phyloP scores from a whole-genome alignment of 202 grass and related monocot genomes.

The Setaria italica region DNA sequence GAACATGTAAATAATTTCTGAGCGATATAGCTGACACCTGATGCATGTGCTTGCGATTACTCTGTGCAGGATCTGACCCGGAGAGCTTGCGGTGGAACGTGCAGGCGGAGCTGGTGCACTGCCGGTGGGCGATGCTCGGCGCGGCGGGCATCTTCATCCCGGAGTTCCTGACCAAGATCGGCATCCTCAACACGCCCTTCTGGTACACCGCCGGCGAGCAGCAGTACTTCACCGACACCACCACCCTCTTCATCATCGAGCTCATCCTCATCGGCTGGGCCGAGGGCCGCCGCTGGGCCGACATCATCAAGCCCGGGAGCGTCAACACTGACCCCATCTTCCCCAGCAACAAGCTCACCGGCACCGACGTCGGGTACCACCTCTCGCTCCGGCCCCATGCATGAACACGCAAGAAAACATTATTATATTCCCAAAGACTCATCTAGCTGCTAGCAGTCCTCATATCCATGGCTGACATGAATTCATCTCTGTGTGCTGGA shows the following conservation, averaged over 20 bases:
- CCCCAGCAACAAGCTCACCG: conserved; percentile 98
- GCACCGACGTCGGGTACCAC: conserved; percentile 84
- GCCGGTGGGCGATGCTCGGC: conserved; percentile 99
- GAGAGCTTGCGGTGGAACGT: conserved; percentile 95
- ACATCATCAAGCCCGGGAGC: conserved; percentile 95
- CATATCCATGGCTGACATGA: background rate
- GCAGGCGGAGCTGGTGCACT: conserved; percentile 95
- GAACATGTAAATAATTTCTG: background rate
- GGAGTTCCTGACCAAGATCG: conserved; percentile 93
- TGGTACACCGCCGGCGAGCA: conserved; percentile 91
- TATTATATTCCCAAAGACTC: background rate
- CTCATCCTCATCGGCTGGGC: conserved; percentile 95
- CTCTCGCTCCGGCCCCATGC: background rate
- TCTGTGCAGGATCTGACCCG: conserved; percentile 79
- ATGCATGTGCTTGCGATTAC: background rate
- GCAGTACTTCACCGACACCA: conserved; percentile 98
- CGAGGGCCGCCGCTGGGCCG: conserved; percentile 94
- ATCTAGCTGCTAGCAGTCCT: background rate
- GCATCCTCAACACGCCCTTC: conserved; percentile 91
- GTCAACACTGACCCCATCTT: conserved; percentile 99
- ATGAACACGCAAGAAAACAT: background rate
- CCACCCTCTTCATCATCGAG: conserved; percentile 97
- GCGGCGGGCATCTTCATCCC: conserved; percentile 99
- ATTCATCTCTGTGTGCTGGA: background rate
- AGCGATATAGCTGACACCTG: background rate